These are phyloP conservation scores for Globisporangium paroecandrum DNA, from an alignment of 352 stramenopile species.

Conservation along the genomic window DNA sequence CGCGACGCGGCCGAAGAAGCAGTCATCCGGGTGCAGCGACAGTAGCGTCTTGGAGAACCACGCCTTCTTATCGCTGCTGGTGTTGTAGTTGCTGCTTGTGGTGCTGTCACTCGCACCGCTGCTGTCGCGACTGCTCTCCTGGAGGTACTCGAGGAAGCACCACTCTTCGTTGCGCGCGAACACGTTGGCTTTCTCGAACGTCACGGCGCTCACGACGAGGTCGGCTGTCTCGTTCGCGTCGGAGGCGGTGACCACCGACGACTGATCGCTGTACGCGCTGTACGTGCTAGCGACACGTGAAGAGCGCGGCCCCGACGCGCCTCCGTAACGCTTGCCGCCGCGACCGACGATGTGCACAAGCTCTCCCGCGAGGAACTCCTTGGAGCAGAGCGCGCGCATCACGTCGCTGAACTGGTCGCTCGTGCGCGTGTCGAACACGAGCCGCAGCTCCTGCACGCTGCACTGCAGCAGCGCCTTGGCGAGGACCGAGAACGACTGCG, in stretches of 20 bases:
- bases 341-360: slow-evolving; percentile 7
- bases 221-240: slow-evolving; percentile 21
- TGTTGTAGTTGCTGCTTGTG: background rate
- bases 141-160: slow-evolving; percentile 35
- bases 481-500: slow-evolving; percentile 16
- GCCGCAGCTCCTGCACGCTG: slow-evolving; percentile 14
- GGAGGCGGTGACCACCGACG: too few species aligned
- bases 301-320: too few species aligned
- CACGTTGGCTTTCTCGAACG: slow-evolving; percentile 31
- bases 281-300: too few species aligned
- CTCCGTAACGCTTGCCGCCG: too few species aligned
- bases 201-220: slow-evolving; percentile 34
- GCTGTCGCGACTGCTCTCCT: background rate
- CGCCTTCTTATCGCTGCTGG: slow-evolving; percentile 1
- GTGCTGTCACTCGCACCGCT: background rate
- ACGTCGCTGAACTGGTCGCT: slow-evolving; percentile 17
- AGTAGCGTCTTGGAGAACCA: slow-evolving; percentile 35
- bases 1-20: slow-evolving; percentile 13
- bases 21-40: slow-evolving; percentile 21
- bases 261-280: too few species aligned
- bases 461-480: slow-evolving; percentile 11
- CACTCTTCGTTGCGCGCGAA: slow-evolving; percentile 40
- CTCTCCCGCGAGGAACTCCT: slow-evolving; percentile 7
- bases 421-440: slow-evolving; percentile 18
- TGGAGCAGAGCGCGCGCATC: slow-evolving; percentile 7